These are phyloP conservation scores for Tetradesmus obliquus DNA, from an alignment of 139 green algal genomes.

Conservation along the genomic window DNA sequence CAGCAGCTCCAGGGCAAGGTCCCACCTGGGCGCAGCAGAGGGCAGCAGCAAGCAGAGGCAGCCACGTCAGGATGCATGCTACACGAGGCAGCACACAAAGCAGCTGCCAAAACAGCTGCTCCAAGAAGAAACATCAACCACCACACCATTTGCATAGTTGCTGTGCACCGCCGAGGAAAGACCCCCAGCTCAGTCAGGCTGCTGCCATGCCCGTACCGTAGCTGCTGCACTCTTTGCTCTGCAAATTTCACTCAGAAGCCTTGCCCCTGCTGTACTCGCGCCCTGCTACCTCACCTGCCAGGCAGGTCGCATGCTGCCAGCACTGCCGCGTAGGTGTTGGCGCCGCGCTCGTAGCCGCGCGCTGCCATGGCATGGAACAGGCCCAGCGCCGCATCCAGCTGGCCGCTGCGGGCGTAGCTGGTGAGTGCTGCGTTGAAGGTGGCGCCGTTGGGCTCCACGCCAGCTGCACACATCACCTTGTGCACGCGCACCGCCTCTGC, in stretches of 20 bases:
- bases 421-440: slow-evolving; percentile 82
- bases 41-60: background rate
- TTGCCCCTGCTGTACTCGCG: background rate
- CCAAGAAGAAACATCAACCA: background rate
- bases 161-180: too few species aligned
- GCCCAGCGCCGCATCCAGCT: slow-evolving; percentile 73
- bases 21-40: slow-evolving; percentile 64
- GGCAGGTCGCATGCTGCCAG: slow-evolving; percentile 71
- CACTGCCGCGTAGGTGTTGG: slow-evolving; percentile 46
- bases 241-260: background rate
- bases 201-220: too few species aligned
- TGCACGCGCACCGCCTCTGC: slow-evolving; percentile 61
- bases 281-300: slow-evolving; percentile 59
- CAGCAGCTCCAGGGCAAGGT: slow-evolving; percentile 79
- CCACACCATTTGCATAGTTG: background rate
- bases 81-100: background rate
- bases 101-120: background rate
- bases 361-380: slow-evolving; percentile 78
- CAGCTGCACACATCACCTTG: slow-evolving; percentile 61
- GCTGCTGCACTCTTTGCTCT: background rate
- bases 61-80: background rate
- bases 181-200: too few species aligned
- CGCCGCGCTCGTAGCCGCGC: slow-evolving; percentile 40
- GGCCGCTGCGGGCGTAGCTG: slow-evolving; percentile 58
- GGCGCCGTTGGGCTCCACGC: slow-evolving; percentile 67